These are phyloP conservation scores for Torulaspora quercuum DNA, from an alignment of 805 yeast species.

Conservation along the genomic window DNA sequence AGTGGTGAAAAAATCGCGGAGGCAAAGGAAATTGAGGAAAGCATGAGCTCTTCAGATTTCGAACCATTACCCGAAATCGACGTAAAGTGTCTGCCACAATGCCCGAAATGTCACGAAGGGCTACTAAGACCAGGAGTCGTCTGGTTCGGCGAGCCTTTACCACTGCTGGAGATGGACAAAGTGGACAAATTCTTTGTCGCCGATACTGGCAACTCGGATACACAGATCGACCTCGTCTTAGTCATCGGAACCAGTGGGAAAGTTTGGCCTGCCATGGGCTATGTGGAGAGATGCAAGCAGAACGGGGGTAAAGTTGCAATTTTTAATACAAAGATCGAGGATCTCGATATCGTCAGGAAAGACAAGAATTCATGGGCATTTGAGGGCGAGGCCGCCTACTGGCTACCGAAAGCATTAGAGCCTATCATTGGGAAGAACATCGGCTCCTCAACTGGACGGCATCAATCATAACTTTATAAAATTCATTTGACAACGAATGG, in stretches of 20 bases:
- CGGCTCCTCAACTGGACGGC: constrained; percentile 16
- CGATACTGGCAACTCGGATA: constrained; percentile 19
- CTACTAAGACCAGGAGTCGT: constrained; percentile 84
- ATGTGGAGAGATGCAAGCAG: constrained; percentile 68
- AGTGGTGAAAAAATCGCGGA: constrained; percentile 3
- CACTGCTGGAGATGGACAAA: constrained; percentile 55
- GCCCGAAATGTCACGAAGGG: constrained; percentile 70
- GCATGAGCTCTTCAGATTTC: constrained; percentile 42
- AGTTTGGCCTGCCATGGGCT: constrained; percentile 91
- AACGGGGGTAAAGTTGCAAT: constrained; percentile 82
- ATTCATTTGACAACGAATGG: too few species aligned
- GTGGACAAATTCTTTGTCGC: constrained; percentile 66
- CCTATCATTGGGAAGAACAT: constrained; percentile 43
- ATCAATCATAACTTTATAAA: too few species aligned
- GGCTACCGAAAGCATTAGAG: constrained; percentile 63
- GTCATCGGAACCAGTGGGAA: constrained; percentile 84
- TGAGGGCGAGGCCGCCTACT: constrained; percentile 72
- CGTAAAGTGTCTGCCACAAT: constrained; percentile 58
- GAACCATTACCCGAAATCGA: constrained; percentile 48
- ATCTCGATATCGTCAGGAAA: constrained; percentile 41
- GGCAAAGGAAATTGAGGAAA: constrained; percentile 7
- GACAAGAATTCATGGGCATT: constrained; percentile 62
- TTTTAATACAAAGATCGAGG: constrained; percentile 67
- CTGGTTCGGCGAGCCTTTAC: constrained; percentile 91
- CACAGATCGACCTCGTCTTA: constrained; percentile 61